phyloP scores from a whole-genome alignment of 2,329 filamentous ascomycete species.

The Zymoseptoria pseudotritici region DNA sequence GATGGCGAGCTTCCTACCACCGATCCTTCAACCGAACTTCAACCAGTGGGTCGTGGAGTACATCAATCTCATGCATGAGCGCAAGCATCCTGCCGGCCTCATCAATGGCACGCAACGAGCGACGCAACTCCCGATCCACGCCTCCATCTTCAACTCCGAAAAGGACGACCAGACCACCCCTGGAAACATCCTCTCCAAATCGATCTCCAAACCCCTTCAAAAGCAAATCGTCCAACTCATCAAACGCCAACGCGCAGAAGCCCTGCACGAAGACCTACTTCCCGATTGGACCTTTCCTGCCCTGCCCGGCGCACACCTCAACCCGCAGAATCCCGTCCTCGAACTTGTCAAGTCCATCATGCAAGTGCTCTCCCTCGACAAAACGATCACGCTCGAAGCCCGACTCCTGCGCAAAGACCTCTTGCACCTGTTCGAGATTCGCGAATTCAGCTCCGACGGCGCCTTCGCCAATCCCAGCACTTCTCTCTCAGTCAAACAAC shows the following conservation, averaged over 20 bases:
- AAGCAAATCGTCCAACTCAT: slow-evolving; percentile 81
- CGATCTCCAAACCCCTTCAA: slow-evolving; percentile 82
- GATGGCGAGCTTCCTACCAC: slow-evolving; percentile 79
- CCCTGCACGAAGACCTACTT: slow-evolving; percentile 80
- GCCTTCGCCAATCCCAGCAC: slow-evolving; percentile 79
- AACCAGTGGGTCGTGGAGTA: slow-evolving; percentile 92
- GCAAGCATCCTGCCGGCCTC: slow-evolving; percentile 58
- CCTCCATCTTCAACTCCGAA: slow-evolving; percentile 48
- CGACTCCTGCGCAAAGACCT: slow-evolving; percentile 83
- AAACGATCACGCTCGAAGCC: slow-evolving; percentile 81
- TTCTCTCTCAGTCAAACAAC: slow-evolving; percentile 61
- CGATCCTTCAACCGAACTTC: slow-evolving; percentile 73
- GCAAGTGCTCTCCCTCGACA: slow-evolving; percentile 86
- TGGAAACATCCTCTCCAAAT: slow-evolving; percentile 64
- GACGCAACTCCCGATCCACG: slow-evolving; percentile 55
- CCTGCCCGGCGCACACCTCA: slow-evolving; percentile 65
- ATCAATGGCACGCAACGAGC: slow-evolving; percentile 46
- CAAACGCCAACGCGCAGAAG: slow-evolving; percentile 75
- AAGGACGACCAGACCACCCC: slow-evolving; percentile 51
- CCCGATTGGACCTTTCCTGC: slow-evolving; percentile 79
- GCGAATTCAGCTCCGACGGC: slow-evolving; percentile 86
- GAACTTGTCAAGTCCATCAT: slow-evolving; percentile 90
- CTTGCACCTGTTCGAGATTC: slow-evolving; percentile 81
- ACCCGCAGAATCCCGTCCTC: slow-evolving; percentile 64
- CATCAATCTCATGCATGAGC: slow-evolving; percentile 82